Evolutionary conservation across 2,329 filamentous ascomycete species (phyloP).

Genomic region (Ophiostoma triangulosporum): DNA sequence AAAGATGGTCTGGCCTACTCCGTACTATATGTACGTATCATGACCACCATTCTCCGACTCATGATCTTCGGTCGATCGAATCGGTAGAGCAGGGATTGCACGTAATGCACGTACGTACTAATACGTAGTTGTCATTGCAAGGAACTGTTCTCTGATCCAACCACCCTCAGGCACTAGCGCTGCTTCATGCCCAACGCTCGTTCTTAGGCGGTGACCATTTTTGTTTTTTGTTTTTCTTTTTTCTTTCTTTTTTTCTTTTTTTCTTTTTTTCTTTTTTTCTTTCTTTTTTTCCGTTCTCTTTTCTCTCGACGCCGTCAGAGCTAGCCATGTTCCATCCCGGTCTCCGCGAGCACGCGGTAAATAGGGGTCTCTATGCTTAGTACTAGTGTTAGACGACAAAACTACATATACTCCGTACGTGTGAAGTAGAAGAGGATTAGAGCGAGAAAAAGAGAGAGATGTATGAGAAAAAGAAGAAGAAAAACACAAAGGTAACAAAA

Average conservation of each 20-base stretch:
- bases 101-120: no score
- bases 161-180: no score
- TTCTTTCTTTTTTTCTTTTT: not conserved
- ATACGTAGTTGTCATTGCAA: no score
- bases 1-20: no score
- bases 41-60: no score
- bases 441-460: not conserved
- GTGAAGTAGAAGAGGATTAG: not conserved
- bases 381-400: no score
- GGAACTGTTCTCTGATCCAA: no score
- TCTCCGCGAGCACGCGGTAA: not conserved
- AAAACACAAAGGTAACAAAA: not conserved
- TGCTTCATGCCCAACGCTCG: no score
- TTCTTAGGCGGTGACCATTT: not conserved
- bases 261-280: not conserved
- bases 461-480: not conserved
- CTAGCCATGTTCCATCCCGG: not conserved
- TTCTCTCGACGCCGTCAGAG: not conserved
- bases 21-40: no score
- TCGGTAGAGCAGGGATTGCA: not conserved
- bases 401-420: no score
- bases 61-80: not conserved
- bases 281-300: not conserved
- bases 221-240: not conserved
- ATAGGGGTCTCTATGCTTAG: no score